Conservation (phyloP, 352 stramenopile species). For the Pythium monospermum region DNA sequence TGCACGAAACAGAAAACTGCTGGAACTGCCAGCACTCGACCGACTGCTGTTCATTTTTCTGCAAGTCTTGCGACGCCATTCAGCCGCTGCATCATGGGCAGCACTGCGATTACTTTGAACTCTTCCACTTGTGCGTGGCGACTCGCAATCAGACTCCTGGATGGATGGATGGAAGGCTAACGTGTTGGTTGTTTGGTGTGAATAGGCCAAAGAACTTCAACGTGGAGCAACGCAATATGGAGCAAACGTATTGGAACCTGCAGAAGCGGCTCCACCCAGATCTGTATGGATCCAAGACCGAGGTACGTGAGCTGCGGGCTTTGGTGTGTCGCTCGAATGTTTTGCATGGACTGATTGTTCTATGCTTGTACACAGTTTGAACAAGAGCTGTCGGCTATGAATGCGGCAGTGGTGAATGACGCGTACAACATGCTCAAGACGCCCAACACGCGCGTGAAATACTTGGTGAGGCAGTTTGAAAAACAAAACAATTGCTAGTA, state of each 20-base stretch:
- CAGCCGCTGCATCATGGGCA: constrained; percentile 52
- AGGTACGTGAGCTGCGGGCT: constrained; percentile 30
- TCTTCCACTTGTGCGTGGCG: constrained; percentile 72
- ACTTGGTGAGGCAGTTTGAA: constrained; percentile 44
- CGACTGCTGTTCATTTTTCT: constrained; percentile 83
- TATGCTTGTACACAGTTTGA: constrained; percentile 56
- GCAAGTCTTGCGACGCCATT: constrained; percentile 69
- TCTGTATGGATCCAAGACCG: constrained; percentile 80
- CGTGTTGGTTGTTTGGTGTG: constrained; percentile 5
- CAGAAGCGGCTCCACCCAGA: constrained; percentile 84
- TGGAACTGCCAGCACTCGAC: constrained; percentile 84
- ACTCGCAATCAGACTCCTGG: neutral
- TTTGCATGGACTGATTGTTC: no score
- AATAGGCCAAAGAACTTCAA: constrained; percentile 75
- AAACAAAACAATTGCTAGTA: no score
- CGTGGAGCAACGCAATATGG: constrained; percentile 72
- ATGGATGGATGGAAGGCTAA: neutral
- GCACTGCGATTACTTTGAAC: constrained; percentile 84
- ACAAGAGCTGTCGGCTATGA: constrained; percentile 70
- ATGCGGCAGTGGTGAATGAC: constrained; percentile 78
- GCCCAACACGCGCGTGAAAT: constrained; percentile 81
- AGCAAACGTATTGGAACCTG: constrained; percentile 85
- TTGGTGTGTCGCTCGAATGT: no score
- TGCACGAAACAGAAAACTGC: constrained; percentile 42
- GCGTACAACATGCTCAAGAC: constrained; percentile 87